phyloP scores from a whole-genome alignment of 1,284 basidiomycete genomes.

The Ceratobasidium sp. region DNA sequence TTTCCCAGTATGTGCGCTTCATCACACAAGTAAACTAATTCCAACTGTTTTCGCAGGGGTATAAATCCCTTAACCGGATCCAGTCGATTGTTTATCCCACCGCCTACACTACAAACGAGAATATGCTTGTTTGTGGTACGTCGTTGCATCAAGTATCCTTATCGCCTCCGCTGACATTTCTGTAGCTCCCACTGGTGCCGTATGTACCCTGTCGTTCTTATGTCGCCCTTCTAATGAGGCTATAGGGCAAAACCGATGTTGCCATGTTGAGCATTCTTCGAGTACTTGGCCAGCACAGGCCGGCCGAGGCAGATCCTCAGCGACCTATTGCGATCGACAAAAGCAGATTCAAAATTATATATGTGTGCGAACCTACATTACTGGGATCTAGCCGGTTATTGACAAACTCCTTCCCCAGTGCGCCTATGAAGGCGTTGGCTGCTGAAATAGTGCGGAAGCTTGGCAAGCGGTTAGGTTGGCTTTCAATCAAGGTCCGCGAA shows the following conservation, averaged over 20 bases:
- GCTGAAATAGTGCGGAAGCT: constrained; percentile 96
- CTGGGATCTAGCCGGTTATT: not conserved
- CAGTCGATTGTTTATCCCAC: constrained; percentile 96
- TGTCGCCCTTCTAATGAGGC: constrained; percentile 16
- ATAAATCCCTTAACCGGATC: constrained; percentile 89
- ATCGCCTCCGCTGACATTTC: not conserved
- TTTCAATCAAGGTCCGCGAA: constrained; percentile 89
- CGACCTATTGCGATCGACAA: constrained; percentile 68
- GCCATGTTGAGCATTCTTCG: constrained; percentile 95
- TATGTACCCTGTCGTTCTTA: constrained; percentile 60
- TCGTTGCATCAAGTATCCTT: constrained; percentile 45
- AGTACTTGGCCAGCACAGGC: constrained; percentile 81
- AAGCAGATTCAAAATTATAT: constrained; percentile 94
- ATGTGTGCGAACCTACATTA: constrained; percentile 74
- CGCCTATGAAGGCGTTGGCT: constrained; percentile 99
- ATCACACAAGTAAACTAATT: not conserved
- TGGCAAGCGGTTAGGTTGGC: constrained; percentile 90
- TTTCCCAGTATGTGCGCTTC: constrained; percentile 75
- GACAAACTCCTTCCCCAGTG: constrained; percentile 62
- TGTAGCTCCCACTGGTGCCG: constrained; percentile 93
- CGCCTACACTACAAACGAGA: constrained; percentile 95
- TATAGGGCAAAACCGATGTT: constrained; percentile 98
- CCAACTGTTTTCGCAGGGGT: constrained; percentile 69
- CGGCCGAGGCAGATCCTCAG: constrained; percentile 56
- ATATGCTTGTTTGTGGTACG: constrained; percentile 94